Evolutionary conservation across 169 alveolate genomes (phyloP).

Genomic region (Plasmodium gallinaceum): DNA sequence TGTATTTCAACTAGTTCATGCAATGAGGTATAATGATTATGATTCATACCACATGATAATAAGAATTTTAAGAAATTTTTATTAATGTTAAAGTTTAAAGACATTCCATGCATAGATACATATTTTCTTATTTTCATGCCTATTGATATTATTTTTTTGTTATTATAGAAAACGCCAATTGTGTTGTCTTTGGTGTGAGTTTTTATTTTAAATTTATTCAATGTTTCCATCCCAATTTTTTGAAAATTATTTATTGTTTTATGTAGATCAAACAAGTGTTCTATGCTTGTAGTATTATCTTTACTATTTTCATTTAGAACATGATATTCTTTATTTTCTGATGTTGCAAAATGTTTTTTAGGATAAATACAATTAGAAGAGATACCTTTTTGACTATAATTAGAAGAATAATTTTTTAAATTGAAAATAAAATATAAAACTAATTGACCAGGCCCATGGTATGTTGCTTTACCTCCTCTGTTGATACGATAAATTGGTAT

Average conservation of each 20-base stretch:
- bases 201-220: conserved; percentile 40
- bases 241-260: conserved; percentile 70
- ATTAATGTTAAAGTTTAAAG: conserved; percentile 77
- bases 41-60: conserved; percentile 82
- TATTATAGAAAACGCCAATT: conserved; percentile 78
- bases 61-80: conserved; percentile 38
- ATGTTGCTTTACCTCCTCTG: conserved; percentile 85
- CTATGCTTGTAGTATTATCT: conserved; percentile 2
- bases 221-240: conserved; percentile 52
- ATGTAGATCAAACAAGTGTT: conserved; percentile 57
- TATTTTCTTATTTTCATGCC: conserved; percentile 80
- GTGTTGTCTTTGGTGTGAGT: conserved; percentile 59
- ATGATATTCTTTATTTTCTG: neutral
- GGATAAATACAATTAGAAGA: conserved; percentile 19
- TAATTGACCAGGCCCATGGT: conserved; percentile 85
- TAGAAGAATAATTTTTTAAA: conserved; percentile 75
- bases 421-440: conserved; percentile 80
- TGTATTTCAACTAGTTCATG: conserved; percentile 45
- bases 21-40: conserved; percentile 44
- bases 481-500: conserved; percentile 79
- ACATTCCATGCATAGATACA: conserved; percentile 82
- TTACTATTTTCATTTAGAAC: neutral
- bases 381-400: conserved; percentile 35
- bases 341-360: conserved; percentile 9
- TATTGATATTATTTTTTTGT: conserved; percentile 77